Evolutionary conservation across 331 rosid genomes (phyloP), one percentile per base, ranked within the genome.

Genomic region (Cydonia oblonga): DNA sequence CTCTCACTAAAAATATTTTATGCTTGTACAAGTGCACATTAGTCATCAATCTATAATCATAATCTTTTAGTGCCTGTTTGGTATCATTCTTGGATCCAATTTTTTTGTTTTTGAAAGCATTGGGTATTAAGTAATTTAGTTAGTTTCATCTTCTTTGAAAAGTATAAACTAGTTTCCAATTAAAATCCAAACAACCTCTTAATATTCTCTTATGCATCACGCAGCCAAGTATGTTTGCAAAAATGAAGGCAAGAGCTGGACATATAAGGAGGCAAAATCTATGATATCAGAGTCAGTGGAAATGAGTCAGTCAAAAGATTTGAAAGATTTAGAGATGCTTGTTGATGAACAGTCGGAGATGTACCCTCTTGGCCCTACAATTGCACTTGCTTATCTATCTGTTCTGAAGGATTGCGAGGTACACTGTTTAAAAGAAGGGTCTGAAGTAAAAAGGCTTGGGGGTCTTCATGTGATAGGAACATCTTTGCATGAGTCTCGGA

Each of bases 391-490:
- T n/a, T 89, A 91, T 83, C 78, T 82, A 66, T 89, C 96, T 40
- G 90, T 93, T 81, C 70, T 93, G 75, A 86, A 85, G 85, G 97
- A 93, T 79, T 87, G 97, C 42, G 96, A 91, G 85, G 81, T 71
- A 66, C 96, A 93, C 77, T 86, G 95, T 88, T 79, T 79, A 66
- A 72, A 44, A 32, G 97, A 93, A 87, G 98, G 98, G 35, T 83
- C 89, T 75, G 97, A 91, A 83, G 98, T 93, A 53, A 93, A 93
- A 84, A 84, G 76, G 67, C 91, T 87, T 69, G 98, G 98, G 44
- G 98, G 98, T 52, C 97, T 93, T 85, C 98, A 91, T 70, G 98
- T 91, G 75, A 91, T 93, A 60, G 98, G 97, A 61, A 93, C 98
- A 70, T 93, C 97, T 33, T 85, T 93, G 86, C 97, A 93, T 2